Evolutionary conservation across 257 asterid species (phyloP).

Genomic region (Anisodus tanguticus): DNA sequence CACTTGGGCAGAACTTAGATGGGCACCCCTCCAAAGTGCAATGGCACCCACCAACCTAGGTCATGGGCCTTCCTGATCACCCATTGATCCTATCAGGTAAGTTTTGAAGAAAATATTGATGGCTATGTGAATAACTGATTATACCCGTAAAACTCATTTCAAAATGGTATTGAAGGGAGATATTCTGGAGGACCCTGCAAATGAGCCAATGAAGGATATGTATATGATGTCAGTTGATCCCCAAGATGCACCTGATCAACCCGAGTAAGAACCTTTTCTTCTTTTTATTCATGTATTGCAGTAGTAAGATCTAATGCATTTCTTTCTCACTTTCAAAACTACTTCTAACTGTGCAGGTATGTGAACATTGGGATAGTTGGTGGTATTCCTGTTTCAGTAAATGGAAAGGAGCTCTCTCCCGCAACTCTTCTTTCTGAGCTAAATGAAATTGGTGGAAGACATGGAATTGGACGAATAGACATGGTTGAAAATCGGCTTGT

Average conservation of each 20-base stretch:
- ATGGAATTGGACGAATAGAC: slow-evolving; percentile 89
- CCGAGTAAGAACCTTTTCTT: slow-evolving; percentile 62
- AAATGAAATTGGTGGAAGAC: slow-evolving; percentile 82
- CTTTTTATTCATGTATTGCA: not conserved
- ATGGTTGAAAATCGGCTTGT: slow-evolving; percentile 93
- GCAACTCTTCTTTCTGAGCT: slow-evolving; percentile 79
- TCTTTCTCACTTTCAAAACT: slow-evolving; percentile 21
- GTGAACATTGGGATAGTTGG: slow-evolving; percentile 72
- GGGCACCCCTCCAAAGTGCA: slow-evolving; percentile 28
- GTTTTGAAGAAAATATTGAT: slow-evolving; percentile 1
- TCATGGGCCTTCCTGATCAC: slow-evolving; percentile 26
- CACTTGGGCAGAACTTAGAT: slow-evolving; percentile 6
- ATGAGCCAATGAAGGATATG: slow-evolving; percentile 92
- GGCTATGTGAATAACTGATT: not conserved
- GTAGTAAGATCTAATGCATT: not conserved
- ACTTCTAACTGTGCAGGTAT: slow-evolving; percentile 50
- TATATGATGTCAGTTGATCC: slow-evolving; percentile 90
- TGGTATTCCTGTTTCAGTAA: slow-evolving; percentile 79
- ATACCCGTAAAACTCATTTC: not conserved
- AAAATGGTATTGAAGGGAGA: slow-evolving; percentile 62
- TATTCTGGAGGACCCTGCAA: slow-evolving; percentile 90
- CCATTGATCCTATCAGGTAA: slow-evolving; percentile 10
- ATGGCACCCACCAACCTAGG: slow-evolving; percentile 20
- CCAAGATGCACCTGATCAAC: slow-evolving; percentile 75
- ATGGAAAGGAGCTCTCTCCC: slow-evolving; percentile 77